Percentiles rank a stretch among this genome's conserved stretches.
Conservation (phyloP, 164 flowering plant genomes). For the Aristolochia contorta region DNA sequence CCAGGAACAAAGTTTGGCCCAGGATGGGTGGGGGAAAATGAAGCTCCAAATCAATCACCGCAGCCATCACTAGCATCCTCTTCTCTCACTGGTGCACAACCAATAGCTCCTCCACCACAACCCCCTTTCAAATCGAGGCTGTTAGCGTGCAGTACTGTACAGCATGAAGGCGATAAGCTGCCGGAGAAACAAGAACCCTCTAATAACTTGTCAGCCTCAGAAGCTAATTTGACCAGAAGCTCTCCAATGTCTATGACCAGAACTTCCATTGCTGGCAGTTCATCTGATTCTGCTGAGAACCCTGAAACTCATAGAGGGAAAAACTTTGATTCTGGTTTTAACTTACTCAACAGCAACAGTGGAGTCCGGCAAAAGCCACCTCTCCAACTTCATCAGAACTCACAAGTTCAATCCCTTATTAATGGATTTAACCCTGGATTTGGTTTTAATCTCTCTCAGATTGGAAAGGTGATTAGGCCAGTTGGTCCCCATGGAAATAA, state of each 20-base stretch:
- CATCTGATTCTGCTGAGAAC: conserved; percentile 13
- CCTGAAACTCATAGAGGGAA: conserved; percentile 15
- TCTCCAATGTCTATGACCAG: conserved; percentile 8
- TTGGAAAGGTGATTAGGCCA: conserved; percentile 11
- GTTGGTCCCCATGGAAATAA: conserved; percentile 11
- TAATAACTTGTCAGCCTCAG: conserved; percentile 6
- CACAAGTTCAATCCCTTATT: conserved; percentile 10
- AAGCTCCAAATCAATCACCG: conserved; percentile 9
- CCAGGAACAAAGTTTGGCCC: conserved; percentile 47
- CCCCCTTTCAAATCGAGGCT: conserved; percentile 6
- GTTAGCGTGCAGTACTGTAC: conserved; percentile 4
- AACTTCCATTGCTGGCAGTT: conserved; percentile 9
- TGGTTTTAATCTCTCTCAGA: conserved; percentile 15
- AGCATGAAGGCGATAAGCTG: conserved; percentile 14
- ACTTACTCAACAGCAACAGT: conserved; percentile 8
- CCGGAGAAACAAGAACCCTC: conserved; percentile 16
- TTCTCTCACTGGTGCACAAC: not conserved
- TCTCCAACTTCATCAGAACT: conserved; percentile 21
- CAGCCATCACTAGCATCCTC: conserved; percentile 1
- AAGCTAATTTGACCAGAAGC: conserved; percentile 14
- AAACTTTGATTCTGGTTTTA: conserved; percentile 18
- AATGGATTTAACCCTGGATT: conserved; percentile 24
- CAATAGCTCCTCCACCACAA: conserved; percentile 7
- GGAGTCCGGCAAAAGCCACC: conserved; percentile 12
- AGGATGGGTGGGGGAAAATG: conserved; percentile 59